These are phyloP conservation scores for Infundibulicybe gibba DNA, from an alignment of 768 basidiomycete species.

Conservation along the genomic window DNA sequence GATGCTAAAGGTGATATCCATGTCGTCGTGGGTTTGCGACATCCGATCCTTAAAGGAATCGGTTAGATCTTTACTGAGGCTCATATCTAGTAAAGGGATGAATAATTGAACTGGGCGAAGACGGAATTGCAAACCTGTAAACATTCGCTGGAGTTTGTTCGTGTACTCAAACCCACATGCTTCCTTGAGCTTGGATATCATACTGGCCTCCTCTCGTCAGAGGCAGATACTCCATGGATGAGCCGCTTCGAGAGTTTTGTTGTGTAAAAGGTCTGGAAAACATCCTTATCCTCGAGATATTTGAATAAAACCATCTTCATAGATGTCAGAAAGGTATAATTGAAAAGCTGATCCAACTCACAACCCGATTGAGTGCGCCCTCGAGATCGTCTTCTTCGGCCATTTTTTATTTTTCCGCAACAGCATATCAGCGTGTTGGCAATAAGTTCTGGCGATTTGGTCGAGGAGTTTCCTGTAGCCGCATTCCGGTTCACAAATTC, in stretches of 20 bases:
- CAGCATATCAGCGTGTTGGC: slow-evolving; percentile 91
- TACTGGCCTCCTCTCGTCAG: slow-evolving; percentile 97
- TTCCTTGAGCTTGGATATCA: slow-evolving; percentile 99
- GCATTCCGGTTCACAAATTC: slow-evolving; percentile 96
- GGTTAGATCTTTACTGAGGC: slow-evolving; percentile 92
- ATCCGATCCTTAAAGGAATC: slow-evolving; percentile 97
- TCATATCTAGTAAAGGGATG: slow-evolving; percentile 68
- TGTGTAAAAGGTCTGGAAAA: slow-evolving; percentile 98
- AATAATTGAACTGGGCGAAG: background rate
- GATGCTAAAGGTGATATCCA: slow-evolving; percentile 88
- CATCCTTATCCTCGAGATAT: slow-evolving; percentile 98
- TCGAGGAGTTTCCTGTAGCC: slow-evolving; percentile 83
- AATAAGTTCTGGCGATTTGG: slow-evolving; percentile 91
- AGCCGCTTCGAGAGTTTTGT: slow-evolving; percentile 95
- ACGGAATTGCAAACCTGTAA: slow-evolving; percentile 61
- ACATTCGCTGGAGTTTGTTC: slow-evolving; percentile 97
- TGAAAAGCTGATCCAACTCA: slow-evolving; percentile 38
- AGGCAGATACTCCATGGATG: slow-evolving; percentile 89
- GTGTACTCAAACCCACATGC: slow-evolving; percentile 99
- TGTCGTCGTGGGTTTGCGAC: slow-evolving; percentile 82
- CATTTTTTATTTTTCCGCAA: slow-evolving; percentile 97
- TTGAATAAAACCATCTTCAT: slow-evolving; percentile 96
- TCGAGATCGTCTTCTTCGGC: slow-evolving; percentile 93
- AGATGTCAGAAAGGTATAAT: slow-evolving; percentile 18
- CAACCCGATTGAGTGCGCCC: slow-evolving; percentile 88